Conservation (phyloP, 1,284 basidiomycete genomes). For the Anthracocystis panici-leucophaei region DNA sequence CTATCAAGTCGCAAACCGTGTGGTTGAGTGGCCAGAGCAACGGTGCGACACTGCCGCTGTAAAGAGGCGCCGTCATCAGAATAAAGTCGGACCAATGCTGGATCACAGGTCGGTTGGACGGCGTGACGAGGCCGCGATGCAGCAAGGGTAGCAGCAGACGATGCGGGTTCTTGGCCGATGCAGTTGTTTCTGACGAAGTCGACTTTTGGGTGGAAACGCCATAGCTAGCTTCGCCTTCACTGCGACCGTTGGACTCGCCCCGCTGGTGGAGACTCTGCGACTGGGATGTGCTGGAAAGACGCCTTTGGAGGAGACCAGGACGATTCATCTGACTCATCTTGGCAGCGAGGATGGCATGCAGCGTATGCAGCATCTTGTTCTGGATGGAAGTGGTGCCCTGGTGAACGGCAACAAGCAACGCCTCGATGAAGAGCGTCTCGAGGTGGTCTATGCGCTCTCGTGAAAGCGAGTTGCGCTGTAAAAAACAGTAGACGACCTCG, state of each 20-base stretch:
- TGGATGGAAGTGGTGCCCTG: slow-evolving; percentile 35
- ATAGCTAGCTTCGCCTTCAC: slow-evolving; percentile 10
- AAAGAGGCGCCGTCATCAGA: slow-evolving; percentile 86
- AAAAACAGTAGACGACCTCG: slow-evolving; percentile 84
- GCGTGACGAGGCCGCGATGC: slow-evolving; percentile 80
- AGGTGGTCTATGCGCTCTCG: slow-evolving; percentile 73
- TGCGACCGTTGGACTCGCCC: slow-evolving; percentile 16
- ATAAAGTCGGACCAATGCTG: slow-evolving; percentile 98
- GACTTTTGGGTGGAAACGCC: slow-evolving; percentile 2
- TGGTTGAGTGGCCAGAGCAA: slow-evolving; percentile 84
- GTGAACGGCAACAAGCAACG: slow-evolving; percentile 81
- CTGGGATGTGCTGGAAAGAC: slow-evolving; percentile 20
- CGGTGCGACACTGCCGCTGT: slow-evolving; percentile 78
- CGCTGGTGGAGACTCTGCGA: slow-evolving; percentile 18
- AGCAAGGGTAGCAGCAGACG: slow-evolving; percentile 81
- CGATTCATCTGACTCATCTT: slow-evolving; percentile 17
- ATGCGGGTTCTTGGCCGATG: slow-evolving; percentile 39
- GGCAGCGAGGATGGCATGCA: slow-evolving; percentile 77
- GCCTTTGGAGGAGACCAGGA: slow-evolving; percentile 20
- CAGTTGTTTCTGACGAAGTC: not conserved
- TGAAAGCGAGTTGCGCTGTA: slow-evolving; percentile 83
- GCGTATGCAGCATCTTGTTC: slow-evolving; percentile 89
- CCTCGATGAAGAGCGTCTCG: slow-evolving; percentile 78
- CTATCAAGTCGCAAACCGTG: slow-evolving; percentile 82
- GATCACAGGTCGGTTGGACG: slow-evolving; percentile 80